Evolutionary conservation across 129 eudicot genomes (phyloP).

Genomic region (Mikania micrantha): DNA sequence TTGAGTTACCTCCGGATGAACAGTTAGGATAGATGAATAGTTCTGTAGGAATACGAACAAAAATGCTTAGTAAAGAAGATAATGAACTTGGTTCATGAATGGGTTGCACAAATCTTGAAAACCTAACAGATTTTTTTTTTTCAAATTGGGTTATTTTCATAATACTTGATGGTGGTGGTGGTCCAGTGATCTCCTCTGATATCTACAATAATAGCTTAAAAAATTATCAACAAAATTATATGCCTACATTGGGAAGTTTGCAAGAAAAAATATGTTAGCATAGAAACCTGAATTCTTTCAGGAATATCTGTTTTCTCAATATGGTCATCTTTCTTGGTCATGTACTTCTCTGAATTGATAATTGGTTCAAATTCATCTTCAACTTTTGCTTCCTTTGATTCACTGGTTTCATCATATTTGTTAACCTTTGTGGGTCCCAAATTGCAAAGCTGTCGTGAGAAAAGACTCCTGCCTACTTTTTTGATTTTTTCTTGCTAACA

Average conservation of each 20-base stretch:
- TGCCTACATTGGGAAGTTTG: not conserved
- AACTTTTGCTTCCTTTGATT: constrained; percentile 43
- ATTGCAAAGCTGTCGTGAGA: constrained; percentile 44
- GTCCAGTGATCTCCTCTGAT: constrained; percentile 69
- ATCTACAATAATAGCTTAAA: constrained; percentile 37
- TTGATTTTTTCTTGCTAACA: constrained; percentile 41
- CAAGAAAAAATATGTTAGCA: constrained; percentile 5
- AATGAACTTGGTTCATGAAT: not conserved
- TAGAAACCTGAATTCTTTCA: constrained; percentile 81
- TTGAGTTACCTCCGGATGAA: constrained; percentile 51
- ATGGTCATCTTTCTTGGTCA: constrained; percentile 66
- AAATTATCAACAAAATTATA: constrained; percentile 10
- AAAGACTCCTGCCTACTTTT: constrained; percentile 37
- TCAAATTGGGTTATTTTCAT: no score
- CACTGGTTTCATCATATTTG: constrained; percentile 37
- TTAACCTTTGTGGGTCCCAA: constrained; percentile 28
- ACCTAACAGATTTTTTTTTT: no score
- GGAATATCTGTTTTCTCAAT: constrained; percentile 69
- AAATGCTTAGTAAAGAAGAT: not conserved
- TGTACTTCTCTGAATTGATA: constrained; percentile 65
- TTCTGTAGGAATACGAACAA: constrained; percentile 33
- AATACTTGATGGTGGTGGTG: constrained; percentile 45
- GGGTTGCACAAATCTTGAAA: not conserved
- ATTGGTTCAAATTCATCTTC: constrained; percentile 82
- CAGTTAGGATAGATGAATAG: constrained; percentile 55